Base-by-base conservation (phyloP, 192 early-diverging fungal species). In the Backusella morwellensis region DNA sequence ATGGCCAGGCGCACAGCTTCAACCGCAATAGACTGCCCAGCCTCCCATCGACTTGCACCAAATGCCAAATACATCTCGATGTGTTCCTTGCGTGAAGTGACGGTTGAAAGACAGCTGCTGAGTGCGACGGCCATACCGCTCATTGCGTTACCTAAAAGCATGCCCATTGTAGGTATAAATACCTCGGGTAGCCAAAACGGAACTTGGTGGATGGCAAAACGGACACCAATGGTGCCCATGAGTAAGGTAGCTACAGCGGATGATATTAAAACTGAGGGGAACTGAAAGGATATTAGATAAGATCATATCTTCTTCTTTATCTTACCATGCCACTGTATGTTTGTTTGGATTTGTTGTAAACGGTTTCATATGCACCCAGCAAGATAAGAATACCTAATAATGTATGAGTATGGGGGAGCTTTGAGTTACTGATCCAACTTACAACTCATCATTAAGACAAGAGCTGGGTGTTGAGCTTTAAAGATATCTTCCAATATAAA, bases 91-190 rank as follows among this genome's bases (percentile, higher is more conserved):
- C 69, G 50, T 19, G 41, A 72, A 17, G 88, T 88, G 19, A 92
- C 75, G 35, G 86, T 86, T 17, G 85, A 86, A 56, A 93, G 85
- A 23, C 89, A 89, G 34, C 83, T 81, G 17, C 87, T 83, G 68
- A 92, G 81, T 6, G 88, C 93, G 35, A 95, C 85, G 4, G 93
- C 89, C 73, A 92, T 89, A 0, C 90, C 92, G 11, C 90, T 92
- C 88, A 93, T 90, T 35, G 85, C 82, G 80, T 94, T 95, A 41
- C 95, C 96, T n/a, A 96, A 85, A 40, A 97, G 82, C 95, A 97
- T 96, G 35, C 94, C 96, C n/a, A 96, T 85, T 0, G 92, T 95
- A 12, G 95, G 94, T 34, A 97, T 93, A 77, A 95, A 97, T 75
- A 91, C 89, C 40, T 88, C 85, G 6, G 95, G 92, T 7, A 86